A percentile compares a stretch with the other conserved stretches of the same genome.
Evolutionary conservation across 495 filamentous ascomycete genomes (phyloP).

Genomic region (Entonaema liquescens): DNA sequence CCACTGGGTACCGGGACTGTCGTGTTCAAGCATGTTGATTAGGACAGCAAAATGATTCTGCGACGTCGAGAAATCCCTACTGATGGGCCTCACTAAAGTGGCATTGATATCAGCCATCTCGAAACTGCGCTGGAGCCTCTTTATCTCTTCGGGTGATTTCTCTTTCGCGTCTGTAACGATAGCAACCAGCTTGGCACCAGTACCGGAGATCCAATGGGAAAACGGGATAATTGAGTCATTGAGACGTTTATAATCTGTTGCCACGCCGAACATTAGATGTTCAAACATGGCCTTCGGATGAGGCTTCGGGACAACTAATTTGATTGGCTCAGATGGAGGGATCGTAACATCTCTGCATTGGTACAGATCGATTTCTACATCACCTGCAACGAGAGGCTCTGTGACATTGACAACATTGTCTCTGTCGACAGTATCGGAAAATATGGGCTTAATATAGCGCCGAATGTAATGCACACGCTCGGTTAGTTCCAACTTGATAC

Average conservation of each 20-base stretch:
- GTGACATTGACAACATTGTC: constrained; percentile 47
- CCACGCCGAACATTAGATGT: constrained; percentile 64
- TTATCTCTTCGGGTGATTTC: constrained; percentile 35
- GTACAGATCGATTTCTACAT: constrained; percentile 45
- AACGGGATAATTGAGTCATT: constrained; percentile 65
- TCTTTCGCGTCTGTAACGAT: constrained; percentile 60
- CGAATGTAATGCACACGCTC: constrained; percentile 51
- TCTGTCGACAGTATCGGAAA: constrained; percentile 32
- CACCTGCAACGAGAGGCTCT: constrained; percentile 43
- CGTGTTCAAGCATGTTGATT: constrained; percentile 61
- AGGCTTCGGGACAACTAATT: constrained; percentile 46
- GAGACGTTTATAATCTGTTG: constrained; percentile 65
- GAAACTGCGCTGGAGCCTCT: constrained; percentile 45
- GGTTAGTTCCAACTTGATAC: constrained; percentile 45
- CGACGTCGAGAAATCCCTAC: constrained; percentile 57
- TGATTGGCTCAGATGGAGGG: constrained; percentile 43
- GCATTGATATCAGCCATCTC: constrained; percentile 55
- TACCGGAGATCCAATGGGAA: constrained; percentile 68
- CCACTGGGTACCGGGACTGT: constrained; percentile 67
- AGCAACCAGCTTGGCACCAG: constrained; percentile 63
- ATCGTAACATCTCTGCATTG: constrained; percentile 36
- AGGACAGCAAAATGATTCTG: constrained; percentile 72
- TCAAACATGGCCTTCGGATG: constrained; percentile 42
- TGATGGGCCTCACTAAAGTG: constrained; percentile 61
- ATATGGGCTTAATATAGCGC: constrained; percentile 49